Evolutionary conservation across 2,329 filamentous ascomycete genomes (phyloP), one percentile per base, ranked within the genome.

Genomic region (Penicillium capsulatum): DNA sequence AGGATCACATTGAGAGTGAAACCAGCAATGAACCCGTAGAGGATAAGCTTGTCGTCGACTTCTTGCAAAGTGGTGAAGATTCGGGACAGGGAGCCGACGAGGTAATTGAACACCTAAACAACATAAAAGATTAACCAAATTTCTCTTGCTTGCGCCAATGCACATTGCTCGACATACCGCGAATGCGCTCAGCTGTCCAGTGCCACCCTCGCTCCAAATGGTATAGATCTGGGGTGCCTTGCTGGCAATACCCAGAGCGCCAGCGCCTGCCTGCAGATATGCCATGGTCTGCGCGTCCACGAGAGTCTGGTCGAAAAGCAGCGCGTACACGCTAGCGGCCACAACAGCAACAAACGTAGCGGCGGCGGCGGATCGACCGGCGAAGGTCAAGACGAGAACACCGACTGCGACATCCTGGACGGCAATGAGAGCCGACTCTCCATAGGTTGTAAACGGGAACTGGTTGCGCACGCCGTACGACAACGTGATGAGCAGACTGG

Each of bases 11-110:
- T 98, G 55, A 98, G 79, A n/a, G 74, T 70, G 64, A 96, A 96
- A 17, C 89, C 92, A 6, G 89, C 87, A 39, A 97, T 71, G 74
- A 94, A 97, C 35, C 90, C 86, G 69, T 94, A 97, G 17, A 98
- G 77, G 57, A 98, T 97, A 43, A 97, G 76, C 69, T 90, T 90
- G 68, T 98, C 92, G 64, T 94, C 86, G 44, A 98, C 92, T 73
- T 98, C 92, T 61, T 97, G 90, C 42, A 98, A 73, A 7, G 94
- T 98, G 20, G 92, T 98, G 69, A 96, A 98, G 71, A 98, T 94
- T 62, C 92, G 86, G 17, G 88, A 86, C 42, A 97, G 79, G 30
- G 89, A 95, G 27, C 94, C 92, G 55, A 83, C 75, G 58, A 98
- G 86, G 69, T 95, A 98, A 75, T 96, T 97, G 78, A 98, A 95